Evolutionary conservation across 73 alveolate genomes (phyloP).

Genomic region (Breviolum minutum): DNA sequence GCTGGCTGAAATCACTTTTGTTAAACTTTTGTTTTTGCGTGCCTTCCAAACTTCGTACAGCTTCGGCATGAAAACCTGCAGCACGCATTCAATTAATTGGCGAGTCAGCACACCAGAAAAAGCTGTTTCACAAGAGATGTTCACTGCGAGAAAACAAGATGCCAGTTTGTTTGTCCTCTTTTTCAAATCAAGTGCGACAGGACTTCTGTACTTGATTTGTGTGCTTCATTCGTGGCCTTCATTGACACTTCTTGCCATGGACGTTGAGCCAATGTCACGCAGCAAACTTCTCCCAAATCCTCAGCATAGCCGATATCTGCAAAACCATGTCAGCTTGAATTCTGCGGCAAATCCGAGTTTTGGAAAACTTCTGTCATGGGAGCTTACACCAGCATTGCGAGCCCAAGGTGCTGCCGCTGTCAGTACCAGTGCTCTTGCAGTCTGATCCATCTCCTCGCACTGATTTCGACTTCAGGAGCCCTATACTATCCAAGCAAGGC

Average conservation of each 20-base stretch:
- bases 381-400: neutral
- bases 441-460: constrained; percentile 52
- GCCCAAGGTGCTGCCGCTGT: constrained; percentile 35
- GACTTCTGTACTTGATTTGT: neutral
- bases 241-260: constrained; percentile 84
- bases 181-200: neutral
- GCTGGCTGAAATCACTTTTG: neutral
- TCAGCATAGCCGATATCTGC: neutral
- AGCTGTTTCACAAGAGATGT: no score
- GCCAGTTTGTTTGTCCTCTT: neutral
- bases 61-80: constrained; percentile 79
- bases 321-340: neutral
- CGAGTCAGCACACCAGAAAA: neutral
- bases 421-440: constrained; percentile 21
- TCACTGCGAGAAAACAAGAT: neutral
- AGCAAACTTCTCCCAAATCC: constrained; percentile 66
- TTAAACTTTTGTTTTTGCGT: neutral
- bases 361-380: neutral
- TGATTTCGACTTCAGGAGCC: neutral
- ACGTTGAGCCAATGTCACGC: constrained; percentile 66
- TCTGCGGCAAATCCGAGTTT: neutral
- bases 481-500: neutral
- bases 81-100: neutral
- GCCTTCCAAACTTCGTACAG: constrained; percentile 65
- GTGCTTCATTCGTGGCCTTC: constrained; percentile 22